Conservation (phyloP, 1,284 basidiomycete species). For the Tetrapyrgos nigripes region DNA sequence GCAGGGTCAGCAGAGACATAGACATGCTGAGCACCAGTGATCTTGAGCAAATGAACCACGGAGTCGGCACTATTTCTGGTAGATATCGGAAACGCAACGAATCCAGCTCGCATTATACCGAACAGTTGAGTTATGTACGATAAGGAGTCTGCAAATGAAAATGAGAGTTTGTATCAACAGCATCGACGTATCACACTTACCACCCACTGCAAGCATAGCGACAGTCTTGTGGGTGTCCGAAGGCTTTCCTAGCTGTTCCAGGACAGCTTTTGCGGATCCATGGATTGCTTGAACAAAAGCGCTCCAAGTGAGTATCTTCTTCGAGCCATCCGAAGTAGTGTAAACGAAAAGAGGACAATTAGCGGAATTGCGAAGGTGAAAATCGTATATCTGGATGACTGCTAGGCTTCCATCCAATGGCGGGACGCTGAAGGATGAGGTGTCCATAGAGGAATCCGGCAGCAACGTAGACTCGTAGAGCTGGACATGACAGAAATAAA, state of each 20-base stretch:
- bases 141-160: slow-evolving; percentile 5
- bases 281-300: background rate
- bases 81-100: slow-evolving; percentile 22
- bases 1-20: slow-evolving; percentile 11
- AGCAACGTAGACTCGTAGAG: too few relatives aligned
- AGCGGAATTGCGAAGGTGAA: background rate
- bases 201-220: slow-evolving; percentile 1
- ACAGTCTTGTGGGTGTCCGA: background rate
- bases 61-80: slow-evolving; percentile 21
- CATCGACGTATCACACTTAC: slow-evolving; percentile 1
- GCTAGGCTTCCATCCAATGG: background rate
- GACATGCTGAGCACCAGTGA: slow-evolving; percentile 4
- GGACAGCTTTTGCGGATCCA: background rate
- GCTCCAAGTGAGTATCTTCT: background rate
- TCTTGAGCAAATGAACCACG: slow-evolving; percentile 17
- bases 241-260: background rate
- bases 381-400: background rate
- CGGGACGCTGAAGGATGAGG: background rate
- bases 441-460: too few relatives aligned
- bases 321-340: background rate
- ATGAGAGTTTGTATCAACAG: background rate
- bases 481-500: too few relatives aligned
- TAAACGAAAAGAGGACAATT: background rate
- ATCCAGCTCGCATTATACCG: slow-evolving; percentile 11
- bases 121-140: slow-evolving; percentile 9